Evolutionary conservation across 2,329 filamentous ascomycete genomes (phyloP), one percentile per base, ranked within the genome.

Genomic region (Aureobasidium sp.): DNA sequence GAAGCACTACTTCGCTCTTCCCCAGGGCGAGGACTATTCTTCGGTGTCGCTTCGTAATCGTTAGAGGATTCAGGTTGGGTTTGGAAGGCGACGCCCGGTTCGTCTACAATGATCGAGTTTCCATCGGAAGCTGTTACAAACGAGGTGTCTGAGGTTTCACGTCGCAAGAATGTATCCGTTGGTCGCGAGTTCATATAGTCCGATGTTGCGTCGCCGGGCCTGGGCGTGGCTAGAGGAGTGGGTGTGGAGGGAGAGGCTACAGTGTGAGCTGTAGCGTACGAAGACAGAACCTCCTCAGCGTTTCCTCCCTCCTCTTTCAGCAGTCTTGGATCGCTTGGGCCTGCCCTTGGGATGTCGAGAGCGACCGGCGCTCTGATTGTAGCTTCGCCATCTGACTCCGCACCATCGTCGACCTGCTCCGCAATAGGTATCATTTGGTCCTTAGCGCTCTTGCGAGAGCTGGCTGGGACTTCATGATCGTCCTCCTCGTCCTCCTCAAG

Each of bases 271-370:
- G 65, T 66, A n/a, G 56, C 58, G 18, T 66, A 66, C 13, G 65
- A 66, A 18, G 56, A 56, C 13, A 62, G 50, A 13, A 20, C 40
- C 6, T 62, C 58, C 10, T 67, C 59, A 15, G 65, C 74, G n/a
- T 72, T 69, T 16, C 51, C 45, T 29, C 25, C 15, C 10, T 54
- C 43, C 29, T 65, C 47, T 20, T 42, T 62, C 16, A 66, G 31
- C 3, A 68, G 54, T 20, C 29, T 50, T 31, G 63, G 51, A 40
- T 64, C 56, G 18, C 56, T 51, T 15, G 42, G 51, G 33, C 50
- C 51, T 40, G 55, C 70, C 42, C 76, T 73, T 3, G 78, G 76
- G 2, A 77, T 69, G 23, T 68, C 66, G 36, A 79, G 48, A 38
- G 75, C 73, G 43, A 76, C 72, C 16, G 75, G 72, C 31, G 71